These are phyloP conservation scores for Agaricus blazei DNA, from an alignment of 768 basidiomycete species.

Conservation along the genomic window DNA sequence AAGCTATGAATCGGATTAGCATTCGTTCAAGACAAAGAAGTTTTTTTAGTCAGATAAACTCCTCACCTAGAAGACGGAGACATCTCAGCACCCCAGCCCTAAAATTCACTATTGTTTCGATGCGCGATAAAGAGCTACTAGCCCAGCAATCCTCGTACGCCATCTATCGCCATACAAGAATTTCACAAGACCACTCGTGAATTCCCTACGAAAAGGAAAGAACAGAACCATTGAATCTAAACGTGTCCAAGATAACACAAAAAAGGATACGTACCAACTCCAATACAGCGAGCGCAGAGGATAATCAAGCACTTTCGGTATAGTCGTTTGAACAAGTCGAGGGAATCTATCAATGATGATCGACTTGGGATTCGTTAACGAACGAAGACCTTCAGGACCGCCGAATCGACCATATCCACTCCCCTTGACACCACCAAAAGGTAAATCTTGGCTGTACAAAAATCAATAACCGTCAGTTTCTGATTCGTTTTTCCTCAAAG, in stretches of 20 bases:
- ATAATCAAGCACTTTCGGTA: constrained; percentile 84
- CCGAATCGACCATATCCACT: constrained; percentile 95
- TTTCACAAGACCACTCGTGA: constrained; percentile 42
- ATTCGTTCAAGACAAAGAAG: too few species aligned
- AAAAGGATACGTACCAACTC: constrained; percentile 58
- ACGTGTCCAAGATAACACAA: neutral
- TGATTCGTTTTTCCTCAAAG: neutral
- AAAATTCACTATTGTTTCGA: constrained; percentile 21
- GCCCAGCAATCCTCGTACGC: constrained; percentile 39
- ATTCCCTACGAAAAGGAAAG: constrained; percentile 33
- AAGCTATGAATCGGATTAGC: too few species aligned
- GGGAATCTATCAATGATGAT: constrained; percentile 87
- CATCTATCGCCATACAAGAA: constrained; percentile 51
- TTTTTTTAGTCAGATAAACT: too few species aligned
- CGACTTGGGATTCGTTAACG: constrained; percentile 84
- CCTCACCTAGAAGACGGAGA: too few species aligned
- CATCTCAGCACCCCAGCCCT: neutral
- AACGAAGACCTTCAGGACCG: constrained; percentile 89
- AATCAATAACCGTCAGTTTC: neutral
- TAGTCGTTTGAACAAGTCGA: constrained; percentile 73
- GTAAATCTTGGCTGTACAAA: constrained; percentile 69
- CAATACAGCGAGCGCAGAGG: constrained; percentile 67
- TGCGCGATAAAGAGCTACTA: constrained; percentile 33
- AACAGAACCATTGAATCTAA: neutral
- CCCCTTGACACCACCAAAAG: constrained; percentile 90